Percentiles rank a stretch among this genome's conserved stretches.
These are phyloP conservation scores for Abrus precatorius DNA, from an alignment of 306 rosid species.

Conservation along the genomic window DNA sequence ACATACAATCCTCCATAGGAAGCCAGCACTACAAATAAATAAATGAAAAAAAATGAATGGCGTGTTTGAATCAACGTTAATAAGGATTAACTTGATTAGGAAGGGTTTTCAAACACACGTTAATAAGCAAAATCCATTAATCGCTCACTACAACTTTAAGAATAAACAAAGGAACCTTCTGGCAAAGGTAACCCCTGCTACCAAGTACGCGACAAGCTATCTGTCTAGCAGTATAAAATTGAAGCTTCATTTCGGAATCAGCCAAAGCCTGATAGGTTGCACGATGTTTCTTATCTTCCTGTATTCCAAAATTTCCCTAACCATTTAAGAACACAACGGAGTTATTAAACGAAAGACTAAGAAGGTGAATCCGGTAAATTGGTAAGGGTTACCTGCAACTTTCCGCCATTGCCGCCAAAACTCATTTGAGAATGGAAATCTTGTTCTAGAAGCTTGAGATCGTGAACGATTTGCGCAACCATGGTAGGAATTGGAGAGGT, in stretches of 20 bases:
- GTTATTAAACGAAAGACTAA: not conserved
- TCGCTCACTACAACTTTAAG: not conserved
- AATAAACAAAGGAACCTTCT: conserved; percentile 64
- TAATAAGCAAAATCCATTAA: too few species aligned
- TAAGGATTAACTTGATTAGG: too few species aligned
- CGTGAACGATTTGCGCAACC: conserved; percentile 69
- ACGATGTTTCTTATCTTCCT: conserved; percentile 89
- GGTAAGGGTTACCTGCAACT: conserved; percentile 59
- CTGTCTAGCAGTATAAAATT: conserved; percentile 89
- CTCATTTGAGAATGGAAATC: conserved; percentile 67
- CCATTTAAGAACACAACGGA: conserved; percentile 9
- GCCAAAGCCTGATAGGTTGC: conserved; percentile 77
- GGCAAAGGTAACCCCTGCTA: conserved; percentile 93
- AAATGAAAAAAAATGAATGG: not conserved
- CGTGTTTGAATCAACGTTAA: too few species aligned
- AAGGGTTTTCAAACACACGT: too few species aligned
- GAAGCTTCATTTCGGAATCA: conserved; percentile 81
- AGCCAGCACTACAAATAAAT: conserved; percentile 84
- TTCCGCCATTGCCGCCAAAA: conserved; percentile 89
- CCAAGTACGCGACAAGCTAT: conserved; percentile 96
- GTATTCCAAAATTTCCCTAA: conserved; percentile 70
- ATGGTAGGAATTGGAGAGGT: conserved; percentile 70
- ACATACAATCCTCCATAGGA: conserved; percentile 89
- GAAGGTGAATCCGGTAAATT: not conserved
- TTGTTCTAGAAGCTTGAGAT: conserved; percentile 72